A percentile compares a stretch with the other conserved stretches of the same genome.
Evolutionary conservation across 106 monocot genomes (phyloP).

Genomic region (Apostasia shenzhenica): DNA sequence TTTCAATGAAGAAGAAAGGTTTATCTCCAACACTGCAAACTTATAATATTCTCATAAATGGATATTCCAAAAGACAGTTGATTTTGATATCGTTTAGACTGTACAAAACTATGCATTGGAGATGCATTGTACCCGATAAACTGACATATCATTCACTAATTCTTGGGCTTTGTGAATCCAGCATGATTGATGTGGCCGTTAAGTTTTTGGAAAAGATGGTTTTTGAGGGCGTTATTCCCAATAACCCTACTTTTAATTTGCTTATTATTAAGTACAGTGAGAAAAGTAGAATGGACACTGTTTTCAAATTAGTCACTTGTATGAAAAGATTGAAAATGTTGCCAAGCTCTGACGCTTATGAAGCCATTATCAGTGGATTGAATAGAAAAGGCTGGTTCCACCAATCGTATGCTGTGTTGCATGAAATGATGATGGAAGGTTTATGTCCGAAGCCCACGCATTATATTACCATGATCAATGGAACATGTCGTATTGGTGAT

Average conservation of each 20-base stretch:
- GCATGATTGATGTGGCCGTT: conserved; percentile 50
- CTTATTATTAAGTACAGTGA: conserved; percentile 48
- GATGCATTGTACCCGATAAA: conserved; percentile 48
- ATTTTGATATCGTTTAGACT: conserved; percentile 32
- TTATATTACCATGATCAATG: conserved; percentile 83
- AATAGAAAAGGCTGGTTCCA: conserved; percentile 55
- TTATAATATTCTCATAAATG: conserved; percentile 71
- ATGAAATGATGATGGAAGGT: conserved; percentile 65
- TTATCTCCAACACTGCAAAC: conserved; percentile 45
- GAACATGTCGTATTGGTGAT: conserved; percentile 67
- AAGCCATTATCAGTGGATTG: conserved; percentile 62
- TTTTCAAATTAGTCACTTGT: conserved; percentile 43
- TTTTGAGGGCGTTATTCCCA: conserved; percentile 39
- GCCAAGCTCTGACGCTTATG: conserved; percentile 40
- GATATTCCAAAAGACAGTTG: conserved; percentile 41
- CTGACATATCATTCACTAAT: conserved; percentile 57
- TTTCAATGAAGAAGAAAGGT: conserved; percentile 45
- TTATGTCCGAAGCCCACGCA: conserved; percentile 49
- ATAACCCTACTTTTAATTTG: conserved; percentile 56
- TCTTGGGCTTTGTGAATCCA: conserved; percentile 54
- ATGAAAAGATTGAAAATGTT: conserved; percentile 54
- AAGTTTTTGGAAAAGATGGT: conserved; percentile 85
- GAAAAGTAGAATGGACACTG: conserved; percentile 30
- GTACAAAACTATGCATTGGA: conserved; percentile 44
- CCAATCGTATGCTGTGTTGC: conserved; percentile 47